Evolutionary conservation across 371 early-diverging fungal genomes (phyloP).

Genomic region (Enterospora canceri): DNA sequence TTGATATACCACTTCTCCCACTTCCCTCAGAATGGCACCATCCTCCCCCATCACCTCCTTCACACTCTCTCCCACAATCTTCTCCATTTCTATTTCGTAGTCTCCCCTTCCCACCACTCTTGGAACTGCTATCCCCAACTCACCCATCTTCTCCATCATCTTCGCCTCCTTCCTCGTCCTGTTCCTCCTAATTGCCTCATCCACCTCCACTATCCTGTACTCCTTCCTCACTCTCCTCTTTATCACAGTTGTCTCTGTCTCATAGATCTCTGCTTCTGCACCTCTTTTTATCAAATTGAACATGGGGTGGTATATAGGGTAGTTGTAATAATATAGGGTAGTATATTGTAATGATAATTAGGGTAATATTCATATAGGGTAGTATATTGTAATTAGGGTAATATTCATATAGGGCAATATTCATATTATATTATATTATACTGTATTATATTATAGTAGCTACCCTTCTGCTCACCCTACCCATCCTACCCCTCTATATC

Average conservation of each 20-base stretch:
- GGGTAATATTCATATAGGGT: no score
- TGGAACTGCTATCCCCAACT: conserved; percentile 22
- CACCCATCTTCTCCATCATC: conserved; percentile 37
- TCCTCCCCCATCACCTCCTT: conserved; percentile 19
- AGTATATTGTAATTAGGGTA: no score
- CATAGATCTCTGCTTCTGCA: conserved; percentile 52
- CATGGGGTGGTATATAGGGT: no score
- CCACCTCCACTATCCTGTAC: conserved; percentile 50
- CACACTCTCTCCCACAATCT: conserved; percentile 36
- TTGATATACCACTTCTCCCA: conserved; percentile 58
- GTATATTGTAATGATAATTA: no score
- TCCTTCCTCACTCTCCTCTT: conserved; percentile 46
- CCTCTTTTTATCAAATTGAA: conserved; percentile 32
- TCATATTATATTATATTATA: no score
- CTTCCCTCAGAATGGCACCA: conserved; percentile 3
- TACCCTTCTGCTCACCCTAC: no score
- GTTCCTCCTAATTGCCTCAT: conserved; percentile 34
- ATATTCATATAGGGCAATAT: no score
- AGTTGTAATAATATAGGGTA: no score
- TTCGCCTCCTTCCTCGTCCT: conserved; percentile 45
- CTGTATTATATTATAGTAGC: no score
- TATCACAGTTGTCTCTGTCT: conserved; percentile 16
- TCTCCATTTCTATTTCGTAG: conserved; percentile 46
- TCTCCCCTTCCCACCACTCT: conserved; percentile 2
- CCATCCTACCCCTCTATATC: no score